These are phyloP conservation scores for Starmera dryadoides DNA, from an alignment of 805 yeast genomes.

Conservation along the genomic window DNA sequence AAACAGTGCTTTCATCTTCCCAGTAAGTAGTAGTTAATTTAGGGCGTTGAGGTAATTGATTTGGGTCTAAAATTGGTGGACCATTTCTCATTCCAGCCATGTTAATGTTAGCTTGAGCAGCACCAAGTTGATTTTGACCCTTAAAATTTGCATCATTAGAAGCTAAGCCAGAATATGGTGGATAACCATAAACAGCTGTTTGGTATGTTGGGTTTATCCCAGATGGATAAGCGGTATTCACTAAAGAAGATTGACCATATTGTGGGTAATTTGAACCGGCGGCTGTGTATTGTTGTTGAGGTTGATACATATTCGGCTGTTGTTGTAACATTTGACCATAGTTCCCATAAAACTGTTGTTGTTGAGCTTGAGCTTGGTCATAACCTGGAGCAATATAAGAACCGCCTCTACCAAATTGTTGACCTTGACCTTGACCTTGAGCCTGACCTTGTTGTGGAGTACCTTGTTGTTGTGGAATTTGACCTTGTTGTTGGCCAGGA, in stretches of 20 bases:
- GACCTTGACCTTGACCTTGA: slow-evolving; percentile 7
- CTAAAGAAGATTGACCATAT: background rate
- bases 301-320: slow-evolving; percentile 4
- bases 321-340: slow-evolving; percentile 1
- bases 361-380: background rate
- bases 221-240: background rate
- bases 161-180: slow-evolving; percentile 6
- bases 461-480: slow-evolving; percentile 5
- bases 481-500: background rate
- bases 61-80: slow-evolving; percentile 17
- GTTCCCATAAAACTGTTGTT: background rate
- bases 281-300: slow-evolving; percentile 8
- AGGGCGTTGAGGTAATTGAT: slow-evolving; percentile 35
- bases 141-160: slow-evolving; percentile 2
- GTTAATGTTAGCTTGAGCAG: slow-evolving; percentile 2
- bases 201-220: background rate
- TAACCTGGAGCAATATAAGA: background rate
- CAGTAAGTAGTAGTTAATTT: slow-evolving; percentile 68
- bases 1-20: slow-evolving; percentile 68
- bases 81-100: slow-evolving; percentile 10
- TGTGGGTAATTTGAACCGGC: slow-evolving; percentile 2
- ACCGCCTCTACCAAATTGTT: slow-evolving; percentile 1
- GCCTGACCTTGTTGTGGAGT: slow-evolving; percentile 5
- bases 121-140: background rate
- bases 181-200: slow-evolving; percentile 7